phyloP scores from a whole-genome alignment of 257 asterid genomes.

The Orobanche coerulescens region DNA sequence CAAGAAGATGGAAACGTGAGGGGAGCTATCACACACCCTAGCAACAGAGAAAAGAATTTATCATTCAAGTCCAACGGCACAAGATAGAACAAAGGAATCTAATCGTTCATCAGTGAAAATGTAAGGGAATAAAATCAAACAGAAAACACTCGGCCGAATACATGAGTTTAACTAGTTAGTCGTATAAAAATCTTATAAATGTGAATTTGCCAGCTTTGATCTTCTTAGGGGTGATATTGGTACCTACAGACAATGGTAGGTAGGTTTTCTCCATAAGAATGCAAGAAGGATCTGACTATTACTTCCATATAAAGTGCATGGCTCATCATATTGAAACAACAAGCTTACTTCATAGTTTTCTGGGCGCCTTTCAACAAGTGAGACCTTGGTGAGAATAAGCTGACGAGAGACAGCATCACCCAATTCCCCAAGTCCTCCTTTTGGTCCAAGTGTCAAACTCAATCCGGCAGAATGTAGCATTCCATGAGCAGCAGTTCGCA shows the following conservation, averaged over 20 bases:
- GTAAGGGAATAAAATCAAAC: background rate
- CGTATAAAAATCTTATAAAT: slow-evolving; percentile 5
- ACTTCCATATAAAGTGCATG: slow-evolving; percentile 18
- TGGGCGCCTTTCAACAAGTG: slow-evolving; percentile 95
- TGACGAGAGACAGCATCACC: slow-evolving; percentile 97
- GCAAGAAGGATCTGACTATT: slow-evolving; percentile 1
- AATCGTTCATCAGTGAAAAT: slow-evolving; percentile 3
- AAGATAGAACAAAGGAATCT: background rate
- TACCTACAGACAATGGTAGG: slow-evolving; percentile 8
- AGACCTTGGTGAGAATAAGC: slow-evolving; percentile 84
- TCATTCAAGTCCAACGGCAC: background rate
- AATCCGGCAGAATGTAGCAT: slow-evolving; percentile 64
- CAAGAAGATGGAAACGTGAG: slow-evolving; percentile 14
- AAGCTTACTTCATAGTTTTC: slow-evolving; percentile 93
- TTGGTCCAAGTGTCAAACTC: slow-evolving; percentile 82
- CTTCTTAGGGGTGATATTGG: slow-evolving; percentile 2
- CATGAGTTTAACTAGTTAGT: slow-evolving; percentile 2
- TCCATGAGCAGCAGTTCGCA: slow-evolving; percentile 96
- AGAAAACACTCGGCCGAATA: background rate
- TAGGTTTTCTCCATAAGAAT: slow-evolving; percentile 5
- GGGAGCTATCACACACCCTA: background rate
- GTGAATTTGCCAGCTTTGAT: slow-evolving; percentile 1
- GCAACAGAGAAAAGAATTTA: background rate
- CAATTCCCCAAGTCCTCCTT: slow-evolving; percentile 91
- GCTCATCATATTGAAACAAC: slow-evolving; percentile 18